phyloP scores from a whole-genome alignment of 345 rosid species.

The Eucalyptus guilfoylei region DNA sequence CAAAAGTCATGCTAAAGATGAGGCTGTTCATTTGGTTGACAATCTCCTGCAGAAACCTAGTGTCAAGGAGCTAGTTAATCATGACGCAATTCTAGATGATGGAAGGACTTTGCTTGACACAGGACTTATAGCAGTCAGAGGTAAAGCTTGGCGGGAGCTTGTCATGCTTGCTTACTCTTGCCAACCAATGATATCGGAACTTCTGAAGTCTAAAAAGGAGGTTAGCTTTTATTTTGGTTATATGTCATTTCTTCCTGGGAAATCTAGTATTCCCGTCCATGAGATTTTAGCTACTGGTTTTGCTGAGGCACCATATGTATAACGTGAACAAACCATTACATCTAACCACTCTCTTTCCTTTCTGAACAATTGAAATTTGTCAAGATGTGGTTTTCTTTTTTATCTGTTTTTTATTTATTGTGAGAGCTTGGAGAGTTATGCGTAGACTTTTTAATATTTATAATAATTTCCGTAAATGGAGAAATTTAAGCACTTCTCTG shows the following conservation, averaged over 20 bases:
- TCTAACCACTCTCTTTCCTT: not conserved
- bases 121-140: slow-evolving; percentile 85
- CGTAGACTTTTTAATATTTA: not conserved
- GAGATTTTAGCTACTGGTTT: not conserved
- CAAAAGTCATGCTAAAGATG: slow-evolving; percentile 22
- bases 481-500: not conserved
- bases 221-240: slow-evolving; percentile 11
- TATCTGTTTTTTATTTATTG: not conserved
- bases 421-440: not conserved
- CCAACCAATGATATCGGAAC: slow-evolving; percentile 63
- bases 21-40: slow-evolving; percentile 48
- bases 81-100: slow-evolving; percentile 72
- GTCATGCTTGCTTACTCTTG: slow-evolving; percentile 67
- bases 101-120: slow-evolving; percentile 93
- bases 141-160: slow-evolving; percentile 85
- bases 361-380: not conserved
- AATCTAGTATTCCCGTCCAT: not conserved
- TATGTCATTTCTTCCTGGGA: not conserved
- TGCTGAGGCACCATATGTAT: not conserved
- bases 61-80: slow-evolving; percentile 52
- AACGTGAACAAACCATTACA: not conserved
- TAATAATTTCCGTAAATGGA: not conserved
- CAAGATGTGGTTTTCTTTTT: not conserved
- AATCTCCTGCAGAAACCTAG: slow-evolving; percentile 90
- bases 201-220: slow-evolving; percentile 61